Percentiles rank a stretch among this genome's conserved stretches.
phyloP scores from a whole-genome alignment of 2,329 filamentous ascomycete species.

The Ophiostoma himal-ulmi region DNA sequence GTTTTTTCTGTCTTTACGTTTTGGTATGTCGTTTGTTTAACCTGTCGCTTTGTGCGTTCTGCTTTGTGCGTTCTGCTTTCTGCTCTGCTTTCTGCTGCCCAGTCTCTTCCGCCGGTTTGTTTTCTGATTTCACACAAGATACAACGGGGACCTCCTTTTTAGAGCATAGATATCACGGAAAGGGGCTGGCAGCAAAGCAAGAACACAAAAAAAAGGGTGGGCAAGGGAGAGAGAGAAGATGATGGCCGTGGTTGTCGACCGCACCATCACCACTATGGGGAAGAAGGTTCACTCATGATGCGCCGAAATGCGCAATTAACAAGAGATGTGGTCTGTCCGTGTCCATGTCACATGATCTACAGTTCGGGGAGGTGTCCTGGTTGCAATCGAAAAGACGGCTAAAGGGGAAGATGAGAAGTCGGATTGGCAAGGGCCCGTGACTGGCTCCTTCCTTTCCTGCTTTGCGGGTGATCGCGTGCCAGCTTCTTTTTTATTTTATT shows the following conservation, averaged over 20 bases:
- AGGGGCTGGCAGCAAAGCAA: neutral
- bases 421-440: neutral
- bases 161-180: slow-evolving; percentile 5
- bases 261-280: no score
- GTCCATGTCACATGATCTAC: neutral
- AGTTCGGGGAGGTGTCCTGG: neutral
- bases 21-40: slow-evolving; percentile 12
- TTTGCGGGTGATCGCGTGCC: neutral
- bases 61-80: neutral
- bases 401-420: neutral
- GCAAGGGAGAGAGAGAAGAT: neutral
- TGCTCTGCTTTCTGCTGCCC: neutral
- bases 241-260: neutral
- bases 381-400: neutral
- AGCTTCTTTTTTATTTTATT: neutral
- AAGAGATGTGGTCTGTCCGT: neutral
- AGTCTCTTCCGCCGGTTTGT: neutral
- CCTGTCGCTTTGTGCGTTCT: neutral
- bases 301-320: slow-evolving; percentile 11
- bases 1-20: slow-evolving; percentile 3
- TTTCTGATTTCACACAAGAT: neutral
- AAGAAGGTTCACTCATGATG: neutral
- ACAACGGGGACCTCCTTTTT: slow-evolving; percentile 1
- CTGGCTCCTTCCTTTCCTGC: neutral
- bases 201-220: slow-evolving; percentile 1